These are phyloP conservation scores for Melanomma pulvis-pyrius DNA, from an alignment of 495 filamentous ascomycete genomes.

Conservation along the genomic window DNA sequence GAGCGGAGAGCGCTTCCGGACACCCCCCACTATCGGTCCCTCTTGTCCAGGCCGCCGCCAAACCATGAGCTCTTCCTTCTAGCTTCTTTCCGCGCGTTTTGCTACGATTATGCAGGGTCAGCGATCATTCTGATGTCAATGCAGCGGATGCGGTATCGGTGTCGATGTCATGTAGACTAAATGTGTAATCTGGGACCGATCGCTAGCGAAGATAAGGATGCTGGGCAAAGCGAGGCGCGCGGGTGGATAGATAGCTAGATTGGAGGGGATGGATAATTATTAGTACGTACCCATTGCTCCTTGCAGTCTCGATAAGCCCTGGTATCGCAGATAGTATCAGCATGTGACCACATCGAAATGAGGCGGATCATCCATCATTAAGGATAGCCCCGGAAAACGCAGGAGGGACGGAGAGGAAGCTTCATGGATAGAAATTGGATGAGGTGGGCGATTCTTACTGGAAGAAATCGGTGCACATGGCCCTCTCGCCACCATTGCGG, in stretches of 20 bases:
- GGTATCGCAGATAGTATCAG: constrained; percentile 26
- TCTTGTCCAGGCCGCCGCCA: background rate
- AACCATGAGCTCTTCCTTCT: constrained; percentile 22
- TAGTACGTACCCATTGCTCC: constrained; percentile 78
- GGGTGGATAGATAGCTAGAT: background rate
- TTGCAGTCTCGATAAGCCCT: constrained; percentile 95
- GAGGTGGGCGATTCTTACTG: constrained; percentile 58
- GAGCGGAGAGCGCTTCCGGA: background rate
- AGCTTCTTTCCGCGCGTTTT: constrained; percentile 30
- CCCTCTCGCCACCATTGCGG: constrained; percentile 78
- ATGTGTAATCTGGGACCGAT: background rate
- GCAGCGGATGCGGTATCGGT: background rate
- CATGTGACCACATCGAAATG: constrained; percentile 5
- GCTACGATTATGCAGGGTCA: constrained; percentile 17
- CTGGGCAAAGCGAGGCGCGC: background rate
- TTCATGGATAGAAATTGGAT: background rate
- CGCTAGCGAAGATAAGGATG: constrained; percentile 13
- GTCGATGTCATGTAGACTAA: background rate
- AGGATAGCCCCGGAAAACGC: constrained; percentile 7
- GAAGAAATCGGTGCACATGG: constrained; percentile 93
- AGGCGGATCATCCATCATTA: background rate
- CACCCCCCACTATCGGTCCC: background rate
- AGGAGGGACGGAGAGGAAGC: background rate
- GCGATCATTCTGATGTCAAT: constrained; percentile 7
- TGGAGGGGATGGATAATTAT: background rate